Conservation (phyloP, 352 stramenopile species). For the Globisporangium nunn region DNA sequence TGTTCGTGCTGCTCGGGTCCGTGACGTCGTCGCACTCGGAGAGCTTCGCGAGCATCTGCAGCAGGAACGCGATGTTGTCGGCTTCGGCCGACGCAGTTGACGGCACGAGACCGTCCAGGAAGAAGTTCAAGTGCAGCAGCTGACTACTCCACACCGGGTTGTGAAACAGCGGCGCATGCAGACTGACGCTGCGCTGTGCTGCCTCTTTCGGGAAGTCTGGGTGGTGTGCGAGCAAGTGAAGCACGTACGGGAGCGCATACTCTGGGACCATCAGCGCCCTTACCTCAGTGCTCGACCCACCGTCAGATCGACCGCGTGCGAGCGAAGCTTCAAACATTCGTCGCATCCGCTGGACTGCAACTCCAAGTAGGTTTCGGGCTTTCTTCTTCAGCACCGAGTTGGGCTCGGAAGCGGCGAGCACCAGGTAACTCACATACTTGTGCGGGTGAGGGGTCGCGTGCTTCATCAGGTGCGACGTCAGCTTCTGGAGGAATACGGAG, state of each 20-base stretch:
- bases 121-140: constrained; percentile 54
- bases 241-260: constrained; percentile 72
- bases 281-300: constrained; percentile 8
- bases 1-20: constrained; percentile 26
- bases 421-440: constrained; percentile 79
- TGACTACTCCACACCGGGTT: constrained; percentile 45
- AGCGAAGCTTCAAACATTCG: constrained; percentile 57
- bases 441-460: constrained; percentile 49
- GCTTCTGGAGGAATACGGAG: constrained; percentile 59
- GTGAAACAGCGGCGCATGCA: constrained; percentile 21
- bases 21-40: constrained; percentile 61
- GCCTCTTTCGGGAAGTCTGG: constrained; percentile 47
- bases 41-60: constrained; percentile 77
- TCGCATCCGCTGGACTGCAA: constrained; percentile 70
- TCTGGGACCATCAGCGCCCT: constrained; percentile 73
- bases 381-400: constrained; percentile 48
- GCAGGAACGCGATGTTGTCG: constrained; percentile 83
- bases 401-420: constrained; percentile 51
- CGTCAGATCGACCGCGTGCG: constrained; percentile 4
- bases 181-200: constrained; percentile 23
- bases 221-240: constrained; percentile 79
- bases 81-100: constrained; percentile 28
- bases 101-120: constrained; percentile 66
- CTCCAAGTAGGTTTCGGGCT: constrained; percentile 34
- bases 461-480: constrained; percentile 69